Conservation (phyloP, 2,329 filamentous ascomycete species). For the Thielaviopsis populi region DNA sequence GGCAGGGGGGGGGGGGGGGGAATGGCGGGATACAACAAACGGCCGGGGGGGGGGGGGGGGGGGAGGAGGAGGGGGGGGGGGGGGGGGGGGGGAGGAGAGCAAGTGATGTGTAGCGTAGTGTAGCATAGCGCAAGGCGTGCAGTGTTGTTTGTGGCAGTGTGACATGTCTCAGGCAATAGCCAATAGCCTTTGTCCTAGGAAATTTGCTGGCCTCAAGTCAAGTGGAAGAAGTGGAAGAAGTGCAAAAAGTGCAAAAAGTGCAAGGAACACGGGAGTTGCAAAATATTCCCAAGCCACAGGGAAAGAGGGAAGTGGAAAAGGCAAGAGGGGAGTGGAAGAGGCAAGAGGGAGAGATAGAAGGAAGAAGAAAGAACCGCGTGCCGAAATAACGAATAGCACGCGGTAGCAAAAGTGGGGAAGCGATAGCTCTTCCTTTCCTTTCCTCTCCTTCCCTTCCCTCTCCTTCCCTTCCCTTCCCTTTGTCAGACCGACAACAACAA, state of each 20-base stretch:
- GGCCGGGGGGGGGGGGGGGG: no score
- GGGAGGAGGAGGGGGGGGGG: no score
- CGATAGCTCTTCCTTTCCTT: no score
- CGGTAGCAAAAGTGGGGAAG: neutral
- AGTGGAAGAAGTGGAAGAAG: neutral
- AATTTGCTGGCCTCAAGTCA: neutral
- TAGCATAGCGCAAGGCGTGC: neutral
- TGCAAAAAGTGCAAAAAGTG: neutral
- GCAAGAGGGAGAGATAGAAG: neutral
- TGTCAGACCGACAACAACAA: neutral
- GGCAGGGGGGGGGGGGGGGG: no score
- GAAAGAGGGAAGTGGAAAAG: neutral
- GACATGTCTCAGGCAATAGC: neutral
- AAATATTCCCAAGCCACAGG: neutral
- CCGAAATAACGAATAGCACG: neutral
- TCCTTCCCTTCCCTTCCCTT: no score
- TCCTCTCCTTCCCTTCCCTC: no score
- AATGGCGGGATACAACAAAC: no score
- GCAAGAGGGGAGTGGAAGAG: neutral
- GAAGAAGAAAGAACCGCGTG: neutral
- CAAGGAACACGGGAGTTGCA: neutral
- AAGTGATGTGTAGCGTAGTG: neutral
- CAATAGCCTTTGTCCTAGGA: neutral
- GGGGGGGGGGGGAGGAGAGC: neutral
- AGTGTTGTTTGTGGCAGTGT: neutral